Percentiles rank a stretch among this genome's conserved stretches.
Conservation (phyloP, 2,329 filamentous ascomycete genomes). For the Xylariaceae sp. region DNA sequence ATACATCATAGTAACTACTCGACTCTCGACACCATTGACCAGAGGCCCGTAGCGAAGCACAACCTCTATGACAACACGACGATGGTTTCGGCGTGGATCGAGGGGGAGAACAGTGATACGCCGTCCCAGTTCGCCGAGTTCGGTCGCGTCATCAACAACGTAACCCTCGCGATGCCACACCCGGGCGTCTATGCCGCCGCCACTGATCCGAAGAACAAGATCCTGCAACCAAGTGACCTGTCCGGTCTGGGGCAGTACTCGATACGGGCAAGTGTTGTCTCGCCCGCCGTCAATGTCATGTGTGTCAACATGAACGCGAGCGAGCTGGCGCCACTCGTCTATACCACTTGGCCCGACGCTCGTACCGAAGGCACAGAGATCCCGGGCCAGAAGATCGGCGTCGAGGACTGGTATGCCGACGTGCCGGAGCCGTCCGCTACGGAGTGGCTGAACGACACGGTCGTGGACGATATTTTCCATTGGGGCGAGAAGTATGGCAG, state of each 20-base stretch:
- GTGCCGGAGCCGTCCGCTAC: conserved; percentile 24
- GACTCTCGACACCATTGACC: conserved; percentile 29
- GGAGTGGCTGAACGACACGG: conserved; percentile 46
- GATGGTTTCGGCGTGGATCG: conserved; percentile 7
- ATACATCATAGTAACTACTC: conserved; percentile 37
- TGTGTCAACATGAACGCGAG: conserved; percentile 57
- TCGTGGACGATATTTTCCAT: conserved; percentile 62
- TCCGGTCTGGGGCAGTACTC: conserved; percentile 61
- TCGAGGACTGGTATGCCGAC: conserved; percentile 29
- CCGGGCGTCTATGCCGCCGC: conserved; percentile 59
- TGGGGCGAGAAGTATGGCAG: conserved; percentile 51
- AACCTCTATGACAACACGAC: conserved; percentile 68
- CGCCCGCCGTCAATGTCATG: conserved; percentile 63
- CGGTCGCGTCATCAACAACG: conserved; percentile 61
- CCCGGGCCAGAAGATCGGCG: conserved; percentile 26
- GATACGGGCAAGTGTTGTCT: conserved; percentile 60
- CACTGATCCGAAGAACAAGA: conserved; percentile 50
- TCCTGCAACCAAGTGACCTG: conserved; percentile 61
- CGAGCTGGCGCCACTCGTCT: conserved; percentile 59
- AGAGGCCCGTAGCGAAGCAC: conserved; percentile 53
- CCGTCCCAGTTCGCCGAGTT: conserved; percentile 39
- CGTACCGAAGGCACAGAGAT: conserved; percentile 26
- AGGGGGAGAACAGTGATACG: conserved; percentile 30
- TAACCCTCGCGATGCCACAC: conserved; percentile 72
- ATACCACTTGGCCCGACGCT: conserved; percentile 48